These are phyloP conservation scores for Globisporangium viniferum DNA, from an alignment of 352 stramenopile species.

Conservation along the genomic window DNA sequence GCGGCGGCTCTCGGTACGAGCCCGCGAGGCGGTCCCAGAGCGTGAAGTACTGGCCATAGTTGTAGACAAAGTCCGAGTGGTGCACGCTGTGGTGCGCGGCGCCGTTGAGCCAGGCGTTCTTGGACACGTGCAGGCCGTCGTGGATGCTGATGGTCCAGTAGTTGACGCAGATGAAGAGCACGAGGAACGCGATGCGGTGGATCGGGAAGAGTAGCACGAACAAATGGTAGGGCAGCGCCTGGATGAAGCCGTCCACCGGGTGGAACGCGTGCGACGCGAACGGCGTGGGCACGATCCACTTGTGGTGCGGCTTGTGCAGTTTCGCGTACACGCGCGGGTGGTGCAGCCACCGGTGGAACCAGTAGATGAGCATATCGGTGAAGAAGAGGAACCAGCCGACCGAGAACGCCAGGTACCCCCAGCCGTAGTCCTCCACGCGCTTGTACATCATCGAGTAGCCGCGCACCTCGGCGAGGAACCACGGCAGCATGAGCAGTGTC, in stretches of 20 bases:
- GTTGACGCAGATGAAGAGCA: constrained; percentile 60
- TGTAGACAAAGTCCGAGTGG: constrained; percentile 67
- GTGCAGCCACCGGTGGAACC: constrained; percentile 73
- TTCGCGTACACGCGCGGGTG: constrained; percentile 56
- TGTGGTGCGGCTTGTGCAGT: constrained; percentile 77
- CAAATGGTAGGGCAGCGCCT: constrained; percentile 65
- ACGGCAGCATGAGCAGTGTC: constrained; percentile 57
- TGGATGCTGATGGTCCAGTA: constrained; percentile 84
- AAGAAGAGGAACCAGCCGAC: constrained; percentile 62
- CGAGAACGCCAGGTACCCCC: constrained; percentile 40
- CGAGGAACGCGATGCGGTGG: constrained; percentile 55
- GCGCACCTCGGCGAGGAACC: constrained; percentile 61
- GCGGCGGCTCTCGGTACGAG: constrained; percentile 53
- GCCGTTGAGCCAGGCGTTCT: constrained; percentile 65
- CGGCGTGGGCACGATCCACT: constrained; percentile 67
- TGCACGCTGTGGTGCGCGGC: constrained; percentile 63
- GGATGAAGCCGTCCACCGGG: constrained; percentile 66
- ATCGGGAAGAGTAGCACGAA: constrained; percentile 68
- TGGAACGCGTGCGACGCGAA: constrained; percentile 77
- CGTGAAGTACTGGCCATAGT: constrained; percentile 77
- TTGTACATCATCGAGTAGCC: constrained; percentile 55
- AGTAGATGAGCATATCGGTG: constrained; percentile 82
- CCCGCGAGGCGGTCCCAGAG: constrained; percentile 67
- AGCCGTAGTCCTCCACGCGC: constrained; percentile 36
- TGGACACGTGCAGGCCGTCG: constrained; percentile 49